Base-by-base conservation (phyloP, 75 land plant species). In the Cunninghamia lanceolata region DNA sequence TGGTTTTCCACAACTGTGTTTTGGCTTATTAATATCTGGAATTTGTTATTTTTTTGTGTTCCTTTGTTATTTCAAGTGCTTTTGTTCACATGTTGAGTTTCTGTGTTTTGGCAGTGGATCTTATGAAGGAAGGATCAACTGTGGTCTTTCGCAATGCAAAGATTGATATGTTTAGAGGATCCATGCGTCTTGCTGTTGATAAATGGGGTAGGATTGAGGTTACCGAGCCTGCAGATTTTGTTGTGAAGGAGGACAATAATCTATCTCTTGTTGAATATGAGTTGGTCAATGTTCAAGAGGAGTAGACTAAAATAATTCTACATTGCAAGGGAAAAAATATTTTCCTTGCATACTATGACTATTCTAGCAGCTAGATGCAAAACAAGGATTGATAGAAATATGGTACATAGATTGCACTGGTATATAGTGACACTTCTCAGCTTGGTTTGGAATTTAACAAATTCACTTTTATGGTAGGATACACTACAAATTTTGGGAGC, bases 91-190 rank as follows among this genome's bases (percentile, higher is more conserved):
- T 77, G n/a, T 7, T 19, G 43, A 8, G 10, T 42, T 80, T 80
- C 4, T 4, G 4, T 80, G 16, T 45, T 87, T 52, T 82, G 68
- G 40, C 89, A 93, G 96, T 95, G 83, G 97, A 95, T 79, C 73
- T 93, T 86, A 91, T 95, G 97, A 93, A 93, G 85, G 88, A 93
- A 46, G 96, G 87, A 3, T 84, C 88, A 30, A 92, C 97, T 2
- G 93, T 94, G 1, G 90, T 93, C 21, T 79, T 95, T 15, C 89
- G 96, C 21, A 95, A 95, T 90, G 97, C 97, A 16, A 95, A 95
- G 86, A 95, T 95, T 63, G 96, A 95, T 81, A 95, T 95, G 96
- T 95, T 95, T 86, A 94, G 92, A 91, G 96, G 94, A 40, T 92
- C 93, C 17, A 95, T 95, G 96, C 92, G 94, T 82, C 85, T 95